Percentiles rank a stretch among this genome's conserved stretches.
These are phyloP conservation scores for Eudorina sp. DNA, from an alignment of 139 green algal species.

Conservation along the genomic window DNA sequence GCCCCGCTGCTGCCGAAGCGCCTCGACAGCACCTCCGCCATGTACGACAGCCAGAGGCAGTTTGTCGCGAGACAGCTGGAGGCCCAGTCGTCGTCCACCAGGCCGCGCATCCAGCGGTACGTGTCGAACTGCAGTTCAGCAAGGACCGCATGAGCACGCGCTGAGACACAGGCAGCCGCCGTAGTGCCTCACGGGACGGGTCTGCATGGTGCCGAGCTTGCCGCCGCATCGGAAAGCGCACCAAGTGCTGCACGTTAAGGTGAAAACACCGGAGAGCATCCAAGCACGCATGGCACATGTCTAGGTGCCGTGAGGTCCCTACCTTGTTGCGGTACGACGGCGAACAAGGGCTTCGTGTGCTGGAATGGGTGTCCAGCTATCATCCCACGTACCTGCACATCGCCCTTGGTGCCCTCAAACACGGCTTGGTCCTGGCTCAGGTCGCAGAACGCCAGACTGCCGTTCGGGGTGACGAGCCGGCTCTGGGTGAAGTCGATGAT, in stretches of 20 bases:
- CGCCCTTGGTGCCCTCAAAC: constrained; percentile 88
- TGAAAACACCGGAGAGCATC: too few relatives aligned
- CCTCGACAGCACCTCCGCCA: constrained; percentile 86
- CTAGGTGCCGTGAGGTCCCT: too few relatives aligned
- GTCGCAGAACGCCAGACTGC: constrained; percentile 77
- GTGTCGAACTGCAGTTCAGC: constrained; percentile 65
- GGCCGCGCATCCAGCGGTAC: constrained; percentile 67
- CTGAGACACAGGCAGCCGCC: too few relatives aligned
- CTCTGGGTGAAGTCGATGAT: constrained; percentile 88
- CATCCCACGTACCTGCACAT: constrained; percentile 83
- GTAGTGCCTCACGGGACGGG: too few relatives aligned
- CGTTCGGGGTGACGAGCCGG: constrained; percentile 62
- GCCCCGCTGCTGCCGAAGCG: constrained; percentile 61
- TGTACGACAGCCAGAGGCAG: constrained; percentile 93
- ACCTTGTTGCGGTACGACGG: too few relatives aligned
- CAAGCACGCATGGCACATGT: too few relatives aligned
- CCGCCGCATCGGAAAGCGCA: too few relatives aligned
- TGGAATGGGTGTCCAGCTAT: too few relatives aligned
- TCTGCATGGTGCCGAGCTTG: too few relatives aligned
- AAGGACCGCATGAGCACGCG: too few relatives aligned
- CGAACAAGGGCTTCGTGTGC: too few relatives aligned
- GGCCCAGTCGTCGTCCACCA: constrained; percentile 79
- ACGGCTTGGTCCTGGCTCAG: constrained; percentile 86
- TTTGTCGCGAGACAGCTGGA: constrained; percentile 86
- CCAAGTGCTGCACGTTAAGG: too few relatives aligned